These are phyloP conservation scores for Ogataea trehalophila DNA, from an alignment of 805 yeast genomes.

Conservation along the genomic window DNA sequence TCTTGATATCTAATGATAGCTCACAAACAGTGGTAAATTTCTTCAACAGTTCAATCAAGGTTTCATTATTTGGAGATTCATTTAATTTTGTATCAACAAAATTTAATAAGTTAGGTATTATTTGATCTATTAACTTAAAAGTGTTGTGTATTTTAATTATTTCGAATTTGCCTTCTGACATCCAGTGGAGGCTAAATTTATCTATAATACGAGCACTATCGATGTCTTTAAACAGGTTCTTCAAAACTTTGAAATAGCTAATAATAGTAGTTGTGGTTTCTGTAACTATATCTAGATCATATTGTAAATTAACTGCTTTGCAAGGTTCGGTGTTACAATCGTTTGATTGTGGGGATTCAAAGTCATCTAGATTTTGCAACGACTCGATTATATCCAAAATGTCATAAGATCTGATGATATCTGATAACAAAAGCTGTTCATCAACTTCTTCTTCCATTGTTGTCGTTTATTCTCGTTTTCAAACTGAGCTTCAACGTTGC, in stretches of 20 bases:
- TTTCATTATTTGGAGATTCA: constrained; percentile 5
- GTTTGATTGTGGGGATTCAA: background rate
- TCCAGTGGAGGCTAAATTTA: constrained; percentile 21
- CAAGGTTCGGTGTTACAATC: background rate
- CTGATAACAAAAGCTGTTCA: constrained; percentile 1
- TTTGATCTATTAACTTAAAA: constrained; percentile 31
- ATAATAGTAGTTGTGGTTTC: background rate
- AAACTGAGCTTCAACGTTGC: background rate
- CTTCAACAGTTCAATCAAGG: constrained; percentile 1
- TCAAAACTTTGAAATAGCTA: background rate
- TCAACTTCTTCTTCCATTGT: background rate
- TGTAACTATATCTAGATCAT: background rate
- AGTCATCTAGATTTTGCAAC: background rate
- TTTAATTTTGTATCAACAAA: constrained; percentile 28
- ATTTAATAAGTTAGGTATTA: constrained; percentile 32
- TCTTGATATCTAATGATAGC: constrained; percentile 24
- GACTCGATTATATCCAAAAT: background rate
- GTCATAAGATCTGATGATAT: constrained; percentile 1
- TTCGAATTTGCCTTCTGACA: constrained; percentile 27
- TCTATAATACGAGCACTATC: constrained; percentile 3
- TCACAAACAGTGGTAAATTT: constrained; percentile 29
- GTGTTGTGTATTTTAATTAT: constrained; percentile 29
- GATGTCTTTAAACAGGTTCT: constrained; percentile 4
- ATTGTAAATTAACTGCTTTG: background rate
- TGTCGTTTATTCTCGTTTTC: background rate